Evolutionary conservation across 331 rosid species (phyloP).

Genomic region (Telfairia occidentalis): DNA sequence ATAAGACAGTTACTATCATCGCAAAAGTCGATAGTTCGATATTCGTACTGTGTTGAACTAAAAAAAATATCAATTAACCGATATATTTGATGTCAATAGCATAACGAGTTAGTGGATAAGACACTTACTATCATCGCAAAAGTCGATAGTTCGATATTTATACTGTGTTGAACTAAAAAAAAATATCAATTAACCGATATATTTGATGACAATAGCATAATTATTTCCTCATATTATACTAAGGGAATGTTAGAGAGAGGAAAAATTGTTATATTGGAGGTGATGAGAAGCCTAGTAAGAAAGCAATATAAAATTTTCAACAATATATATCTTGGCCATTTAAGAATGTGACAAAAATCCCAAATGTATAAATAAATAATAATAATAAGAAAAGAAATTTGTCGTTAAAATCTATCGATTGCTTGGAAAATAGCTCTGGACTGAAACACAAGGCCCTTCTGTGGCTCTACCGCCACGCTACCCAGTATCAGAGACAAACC

Average conservation of each 20-base stretch:
- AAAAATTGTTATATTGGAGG: background rate
- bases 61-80: too few species aligned
- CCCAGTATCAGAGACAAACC: background rate
- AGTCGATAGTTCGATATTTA: too few species aligned
- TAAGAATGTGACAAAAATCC: background rate
- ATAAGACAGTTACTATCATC: too few species aligned
- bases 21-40: too few species aligned
- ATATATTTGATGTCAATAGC: too few species aligned
- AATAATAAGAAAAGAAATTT: background rate
- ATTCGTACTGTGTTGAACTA: too few species aligned
- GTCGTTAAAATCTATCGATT: slow-evolving; percentile 6
- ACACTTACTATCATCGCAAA: too few species aligned
- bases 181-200: too few species aligned
- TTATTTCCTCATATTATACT: background rate
- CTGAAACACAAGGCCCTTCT: background rate
- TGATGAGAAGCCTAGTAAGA: slow-evolving; percentile 11
- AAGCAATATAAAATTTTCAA: slow-evolving; percentile 16
- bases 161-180: too few species aligned
- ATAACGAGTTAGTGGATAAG: too few species aligned
- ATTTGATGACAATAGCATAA: background rate
- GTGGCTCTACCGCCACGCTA: background rate
- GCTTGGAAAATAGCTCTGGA: slow-evolving; percentile 18
- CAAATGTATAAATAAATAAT: background rate
- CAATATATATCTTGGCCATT: background rate
- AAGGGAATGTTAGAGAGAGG: background rate